Base-by-base conservation (phyloP, 2,329 filamentous ascomycete genomes). In the Pseudopyrenochaeta lycopersici region DNA sequence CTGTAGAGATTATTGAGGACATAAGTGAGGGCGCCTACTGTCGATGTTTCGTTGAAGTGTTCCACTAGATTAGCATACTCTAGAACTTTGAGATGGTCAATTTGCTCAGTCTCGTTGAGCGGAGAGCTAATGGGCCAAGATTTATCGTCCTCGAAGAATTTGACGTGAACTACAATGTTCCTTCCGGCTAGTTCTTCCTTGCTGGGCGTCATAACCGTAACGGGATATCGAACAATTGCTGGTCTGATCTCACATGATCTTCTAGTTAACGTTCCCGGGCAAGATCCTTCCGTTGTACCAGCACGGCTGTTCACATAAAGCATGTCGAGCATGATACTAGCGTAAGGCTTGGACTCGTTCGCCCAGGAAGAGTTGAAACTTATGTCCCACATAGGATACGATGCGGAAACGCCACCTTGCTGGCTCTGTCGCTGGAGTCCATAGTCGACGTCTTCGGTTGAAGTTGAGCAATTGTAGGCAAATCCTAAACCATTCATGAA, bases 161-260 rank as follows among this genome's bases (percentile, higher is more conserved):
- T 66, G 39, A 66, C 36, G 31, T 68, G 63, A 0, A 56, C 62
- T 14, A 67, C 64, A 14, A 67, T 67, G 15, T 67, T 67, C 2
- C 15, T 39, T 2, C 63, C 64, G 0, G 43, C 14, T 0, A 67
- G 42, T 30, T 67, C 64, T 45, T 67, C 61, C 40, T 66, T 30
- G 4, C 63, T 66, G 9, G 65, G 65, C 11, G 48, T 56, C 63
- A 66, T 68, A 31, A 66, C 58, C 1, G 54, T 61, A n/a, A 68
- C 48, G 0, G 65, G 65, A 17, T 68, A 68, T 27, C 59, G 39
- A 7, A 68, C 57, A 5, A 66, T 12, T 3, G 65, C 63, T 0
- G 65, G 63, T 4, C 47, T 53, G 4, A 68, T 61, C 18, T 61
- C 46, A 35, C 65, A 68, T 1, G 52, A 51, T 1, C 65, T 56